Base-by-base conservation (phyloP, 2,329 filamentous ascomycete genomes). In the Pseudocercospora cruenta region DNA sequence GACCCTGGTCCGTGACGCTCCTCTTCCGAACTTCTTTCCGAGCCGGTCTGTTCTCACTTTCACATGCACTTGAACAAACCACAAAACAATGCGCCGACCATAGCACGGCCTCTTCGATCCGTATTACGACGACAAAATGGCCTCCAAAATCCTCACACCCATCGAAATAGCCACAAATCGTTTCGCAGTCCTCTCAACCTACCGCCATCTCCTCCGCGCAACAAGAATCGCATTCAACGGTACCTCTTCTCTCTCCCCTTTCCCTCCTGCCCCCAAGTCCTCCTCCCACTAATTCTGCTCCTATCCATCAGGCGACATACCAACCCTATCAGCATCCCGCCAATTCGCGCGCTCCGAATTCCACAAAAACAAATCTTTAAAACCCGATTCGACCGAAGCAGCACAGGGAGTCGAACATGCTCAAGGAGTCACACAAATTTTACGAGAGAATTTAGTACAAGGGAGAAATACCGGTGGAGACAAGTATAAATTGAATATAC, bases 361-460 rank as follows among this genome's bases (percentile, higher is more conserved):
- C 79, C 87, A 89, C 60, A 82, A 85, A 79, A 82, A 2, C 80
- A 93, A 10, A 80, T 86, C 4, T 78, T 86, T 0, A 81, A 83
- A 12, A 87, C 88, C 64, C 39, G 39, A 43, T 9, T n/a, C 16
- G 2, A 82, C 88, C 12, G 86, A 88, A 65, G 83, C 87, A 0
- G 80, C 83, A 14, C 85, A 88, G 64, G 88, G 89, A 9, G 88
- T 99, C 67, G 82, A 89, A 70, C 89, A 96, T 74, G 95, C 94
- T 8, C 84, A 94, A 67, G 92, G 95, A 47, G 89, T 98, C 2
- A 92, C 94, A 2, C 85, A 86, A 69, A 90, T 98, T 64, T 77
- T 99, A 67, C 84, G 88, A 71, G 84, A 92, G 76, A 98, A 98
- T 74, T 84, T 99, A 2, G 94, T 99, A 3, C 95, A 99, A 78